These are phyloP conservation scores for Cutaneotrichosporon sp. DNA, from an alignment of 1,284 basidiomycete genomes.

Conservation along the genomic window DNA sequence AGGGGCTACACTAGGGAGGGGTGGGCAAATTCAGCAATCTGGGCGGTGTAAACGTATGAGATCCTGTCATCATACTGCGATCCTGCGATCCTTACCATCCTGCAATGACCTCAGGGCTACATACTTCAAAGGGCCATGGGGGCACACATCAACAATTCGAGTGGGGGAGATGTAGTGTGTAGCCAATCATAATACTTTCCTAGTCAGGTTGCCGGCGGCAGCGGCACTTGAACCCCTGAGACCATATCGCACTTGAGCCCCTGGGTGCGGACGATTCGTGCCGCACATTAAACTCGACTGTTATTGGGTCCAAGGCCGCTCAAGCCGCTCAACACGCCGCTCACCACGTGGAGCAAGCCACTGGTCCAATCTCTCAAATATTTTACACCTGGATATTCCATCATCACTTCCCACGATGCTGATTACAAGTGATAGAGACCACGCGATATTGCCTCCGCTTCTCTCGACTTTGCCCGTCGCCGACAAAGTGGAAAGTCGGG, in stretches of 20 bases:
- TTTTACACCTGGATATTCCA: not conserved
- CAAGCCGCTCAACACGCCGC: too few species aligned
- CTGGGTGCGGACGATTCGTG: not conserved
- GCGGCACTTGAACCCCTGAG: not conserved
- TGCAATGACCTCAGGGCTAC: not conserved
- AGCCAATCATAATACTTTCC: not conserved
- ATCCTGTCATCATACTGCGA: too few species aligned
- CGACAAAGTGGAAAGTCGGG: conserved; percentile 4
- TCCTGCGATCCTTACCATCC: too few species aligned
- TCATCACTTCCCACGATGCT: not conserved
- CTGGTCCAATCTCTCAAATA: not conserved
- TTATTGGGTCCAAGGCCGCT: too few species aligned
- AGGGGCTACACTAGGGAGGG: too few species aligned
- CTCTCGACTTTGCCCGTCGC: conserved; percentile 6
- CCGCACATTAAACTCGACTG: not conserved
- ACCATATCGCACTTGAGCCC: not conserved
- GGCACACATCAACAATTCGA: not conserved
- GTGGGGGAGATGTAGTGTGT: not conserved
- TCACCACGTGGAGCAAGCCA: not conserved
- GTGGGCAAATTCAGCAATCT: too few species aligned
- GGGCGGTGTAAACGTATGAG: too few species aligned
- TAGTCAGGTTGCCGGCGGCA: not conserved
- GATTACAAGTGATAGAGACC: not conserved
- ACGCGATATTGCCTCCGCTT: not conserved
- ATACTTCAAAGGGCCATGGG: not conserved